Conservation (phyloP, 345 rosid species). For the Lenwebbia sp. region DNA sequence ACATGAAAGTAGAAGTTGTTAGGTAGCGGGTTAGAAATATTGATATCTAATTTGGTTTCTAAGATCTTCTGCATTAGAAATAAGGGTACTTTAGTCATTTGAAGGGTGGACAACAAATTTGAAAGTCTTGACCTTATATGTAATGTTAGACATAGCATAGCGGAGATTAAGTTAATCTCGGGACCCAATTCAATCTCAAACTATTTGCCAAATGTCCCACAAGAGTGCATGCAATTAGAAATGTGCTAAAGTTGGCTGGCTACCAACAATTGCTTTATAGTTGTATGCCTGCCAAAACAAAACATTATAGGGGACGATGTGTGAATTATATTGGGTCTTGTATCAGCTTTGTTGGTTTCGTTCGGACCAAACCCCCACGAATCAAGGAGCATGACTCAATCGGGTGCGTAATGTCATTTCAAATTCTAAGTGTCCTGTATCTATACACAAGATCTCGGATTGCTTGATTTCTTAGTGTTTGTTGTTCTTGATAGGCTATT, state of each 20-base stretch:
- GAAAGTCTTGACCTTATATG: not conserved
- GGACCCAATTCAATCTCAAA: not conserved
- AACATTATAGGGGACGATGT: not conserved
- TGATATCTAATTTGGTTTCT: not conserved
- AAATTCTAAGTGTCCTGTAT: too few species aligned
- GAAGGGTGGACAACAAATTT: not conserved
- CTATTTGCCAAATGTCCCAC: too few species aligned
- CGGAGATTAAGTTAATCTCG: not conserved
- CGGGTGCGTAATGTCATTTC: not conserved
- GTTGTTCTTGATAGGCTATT: not conserved
- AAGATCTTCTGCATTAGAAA: not conserved
- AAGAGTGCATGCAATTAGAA: not conserved
- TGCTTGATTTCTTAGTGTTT: not conserved
- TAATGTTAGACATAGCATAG: not conserved
- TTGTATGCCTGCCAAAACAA: accelerated
- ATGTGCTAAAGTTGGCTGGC: not conserved
- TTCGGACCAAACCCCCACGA: not conserved
- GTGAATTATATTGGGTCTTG: not conserved
- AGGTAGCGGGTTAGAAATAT: not conserved
- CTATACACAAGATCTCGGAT: too few species aligned
- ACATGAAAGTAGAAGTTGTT: not conserved
- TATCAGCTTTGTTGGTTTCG: not conserved
- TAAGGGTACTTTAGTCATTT: not conserved
- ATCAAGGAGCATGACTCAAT: not conserved
- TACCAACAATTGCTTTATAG: not conserved